phyloP scores from a whole-genome alignment of 345 rosid genomes.

The Boechera stricta region DNA sequence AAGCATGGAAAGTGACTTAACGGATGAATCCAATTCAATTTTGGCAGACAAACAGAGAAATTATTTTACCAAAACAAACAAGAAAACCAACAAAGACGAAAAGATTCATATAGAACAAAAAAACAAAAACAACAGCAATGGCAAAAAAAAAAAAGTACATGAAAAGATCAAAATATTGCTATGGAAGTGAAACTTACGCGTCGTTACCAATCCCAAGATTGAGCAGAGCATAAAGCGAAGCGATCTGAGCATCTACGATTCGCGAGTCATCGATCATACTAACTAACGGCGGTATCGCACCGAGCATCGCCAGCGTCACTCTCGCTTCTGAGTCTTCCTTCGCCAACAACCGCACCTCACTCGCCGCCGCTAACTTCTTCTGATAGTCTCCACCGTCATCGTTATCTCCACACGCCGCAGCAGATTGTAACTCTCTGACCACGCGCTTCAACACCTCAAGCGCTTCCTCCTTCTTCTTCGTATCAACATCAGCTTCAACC shows the following conservation, averaged over 20 bases:
- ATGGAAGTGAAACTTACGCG: slow-evolving; percentile 55
- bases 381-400: slow-evolving; percentile 14
- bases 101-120: slow-evolving; percentile 2
- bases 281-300: slow-evolving; percentile 88
- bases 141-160: neutral
- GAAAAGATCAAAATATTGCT: neutral
- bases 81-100: slow-evolving; percentile 5
- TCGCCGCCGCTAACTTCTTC: slow-evolving; percentile 59
- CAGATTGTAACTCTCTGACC: slow-evolving; percentile 63
- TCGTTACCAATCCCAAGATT: slow-evolving; percentile 95
- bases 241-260: slow-evolving; percentile 59
- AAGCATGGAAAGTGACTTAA: slow-evolving; percentile 19
- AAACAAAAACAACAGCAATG: slow-evolving; percentile 5
- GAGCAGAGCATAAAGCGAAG: slow-evolving; percentile 84
- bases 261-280: slow-evolving; percentile 74
- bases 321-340: slow-evolving; percentile 80
- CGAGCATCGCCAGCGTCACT: slow-evolving; percentile 86
- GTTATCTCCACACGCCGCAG: slow-evolving; percentile 46
- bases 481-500: slow-evolving; percentile 67
- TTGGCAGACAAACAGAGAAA: slow-evolving; percentile 26
- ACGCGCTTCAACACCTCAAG: slow-evolving; percentile 69
- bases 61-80: slow-evolving; percentile 26
- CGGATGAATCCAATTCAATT: neutral
- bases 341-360: slow-evolving; percentile 63
- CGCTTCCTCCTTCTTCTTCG: slow-evolving; percentile 71